Percentiles rank a stretch among this genome's conserved stretches.
phyloP scores from a whole-genome alignment of 163 green algal genomes.

The Coccomyxa subellipsoidea region DNA sequence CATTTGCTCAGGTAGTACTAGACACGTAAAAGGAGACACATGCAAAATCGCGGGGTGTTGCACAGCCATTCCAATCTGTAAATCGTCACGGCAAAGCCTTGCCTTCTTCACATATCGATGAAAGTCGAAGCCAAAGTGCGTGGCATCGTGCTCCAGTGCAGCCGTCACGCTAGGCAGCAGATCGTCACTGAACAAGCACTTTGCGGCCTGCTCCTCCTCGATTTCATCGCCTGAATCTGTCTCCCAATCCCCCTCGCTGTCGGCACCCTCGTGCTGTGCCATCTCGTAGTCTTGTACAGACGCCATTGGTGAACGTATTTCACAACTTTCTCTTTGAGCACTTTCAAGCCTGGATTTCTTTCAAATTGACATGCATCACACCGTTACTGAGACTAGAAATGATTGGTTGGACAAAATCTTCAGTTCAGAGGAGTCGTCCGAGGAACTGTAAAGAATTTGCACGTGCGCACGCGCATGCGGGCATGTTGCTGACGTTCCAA shows the following conservation, averaged over 20 bases:
- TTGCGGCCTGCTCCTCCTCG: background rate
- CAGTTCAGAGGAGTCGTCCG: too few species aligned
- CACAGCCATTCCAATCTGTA: background rate
- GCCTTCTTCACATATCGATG: background rate
- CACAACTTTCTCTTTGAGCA: background rate
- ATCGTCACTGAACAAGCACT: constrained; percentile 55
- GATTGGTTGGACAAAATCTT: too few species aligned
- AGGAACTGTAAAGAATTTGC: background rate
- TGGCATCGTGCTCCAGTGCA: constrained; percentile 57
- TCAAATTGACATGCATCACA: background rate
- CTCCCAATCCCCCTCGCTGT: constrained; percentile 1
- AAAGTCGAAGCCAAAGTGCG: constrained; percentile 59
- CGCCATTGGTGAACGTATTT: background rate
- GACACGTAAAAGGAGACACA: background rate
- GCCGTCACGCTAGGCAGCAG: constrained; percentile 53
- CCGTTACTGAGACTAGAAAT: too few species aligned
- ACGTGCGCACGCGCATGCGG: background rate
- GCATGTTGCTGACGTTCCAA: background rate
- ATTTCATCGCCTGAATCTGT: background rate
- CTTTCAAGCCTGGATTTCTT: too few species aligned
- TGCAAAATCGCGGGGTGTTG: background rate
- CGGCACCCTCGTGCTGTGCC: background rate
- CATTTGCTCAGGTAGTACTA: background rate
- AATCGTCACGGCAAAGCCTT: background rate
- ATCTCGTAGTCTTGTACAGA: background rate